Evolutionary conservation across 2,329 filamentous ascomycete species (phyloP).

Genomic region (Escovopsis sp.): DNA sequence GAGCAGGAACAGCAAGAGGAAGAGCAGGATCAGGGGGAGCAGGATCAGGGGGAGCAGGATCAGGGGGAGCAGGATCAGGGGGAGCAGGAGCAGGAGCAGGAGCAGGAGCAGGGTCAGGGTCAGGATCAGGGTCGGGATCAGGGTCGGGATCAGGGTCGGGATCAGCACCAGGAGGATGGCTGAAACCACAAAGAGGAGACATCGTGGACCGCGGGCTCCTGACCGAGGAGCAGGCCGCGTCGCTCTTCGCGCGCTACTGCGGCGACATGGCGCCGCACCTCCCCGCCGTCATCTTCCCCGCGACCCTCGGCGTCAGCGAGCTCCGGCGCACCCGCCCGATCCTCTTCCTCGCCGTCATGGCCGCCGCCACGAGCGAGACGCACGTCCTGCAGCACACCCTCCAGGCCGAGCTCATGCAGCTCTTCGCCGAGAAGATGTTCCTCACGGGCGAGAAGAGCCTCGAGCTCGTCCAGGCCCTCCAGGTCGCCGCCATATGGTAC

Average conservation of each 20-base stretch:
- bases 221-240: constrained; percentile 35
- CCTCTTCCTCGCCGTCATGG: constrained; percentile 57
- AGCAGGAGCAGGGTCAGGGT: too few species aligned
- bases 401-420: constrained; percentile 53
- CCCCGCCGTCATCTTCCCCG: constrained; percentile 45
- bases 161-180: too few species aligned
- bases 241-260: constrained; percentile 43
- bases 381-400: constrained; percentile 43
- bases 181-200: constrained; percentile 23
- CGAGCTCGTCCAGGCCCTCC: constrained; percentile 66
- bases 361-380: constrained; percentile 44
- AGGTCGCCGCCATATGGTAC: constrained; percentile 71
- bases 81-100: too few species aligned
- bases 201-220: constrained; percentile 45
- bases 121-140: too few species aligned
- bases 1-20: too few species aligned
- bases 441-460: constrained; percentile 65
- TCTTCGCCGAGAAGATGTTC: constrained; percentile 60
- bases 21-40: too few species aligned
- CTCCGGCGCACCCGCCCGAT: constrained; percentile 44
- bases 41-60: too few species aligned
- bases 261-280: constrained; percentile 45
- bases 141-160: too few species aligned
- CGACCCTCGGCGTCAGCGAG: constrained; percentile 35
- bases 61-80: too few species aligned